Base-by-base conservation (phyloP, 169 alveolate genomes). In the Plasmodium berghei region DNA sequence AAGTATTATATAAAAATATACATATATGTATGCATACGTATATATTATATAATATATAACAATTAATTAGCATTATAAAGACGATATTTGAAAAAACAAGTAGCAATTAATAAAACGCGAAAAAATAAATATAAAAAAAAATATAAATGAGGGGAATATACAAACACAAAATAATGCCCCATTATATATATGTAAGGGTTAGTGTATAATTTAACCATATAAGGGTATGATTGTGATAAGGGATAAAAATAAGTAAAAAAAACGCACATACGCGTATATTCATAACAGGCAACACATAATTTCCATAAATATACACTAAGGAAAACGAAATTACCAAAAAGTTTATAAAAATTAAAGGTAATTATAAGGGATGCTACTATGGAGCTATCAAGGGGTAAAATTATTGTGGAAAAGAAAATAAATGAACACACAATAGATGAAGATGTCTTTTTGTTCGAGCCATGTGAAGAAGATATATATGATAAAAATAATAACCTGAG, bases 401-500 rank as follows among this genome's bases (percentile, higher is more conserved):
- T 80, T 42, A 42, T 80, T 40, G 48, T 80, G 28, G 90, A 80
- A 42, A 52, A 67, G 16, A 73, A 92, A 9, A 49, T 92, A 73
- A 87, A 75, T 64, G 91, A 73, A 42, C 55, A 87, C 61, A 58
- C 92, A 2, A 61, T 92, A 75, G 94, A 92, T 59, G 91, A 73
- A 18, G 48, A 92, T 28, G 92, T 92, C 40, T 88, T 92, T 61
- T 70, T 87, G 24, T 92, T 83, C 49, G 92, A 92, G 70, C 94
- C 94, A 12, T 20, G 56, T 52, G 55, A 59, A 46, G 89, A 66
- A 10, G 94, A 92, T 49, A 77, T 92, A 28, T 56, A 83, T 24
- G 90, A 74, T 55, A 63, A 69, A 22, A 87, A 87, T 63, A 22
- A 72, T 10, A 72, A 89, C n/a, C 42, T 73, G 61, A 56, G 94